These are phyloP conservation scores for Ceratopteris richardii DNA, from an alignment of 75 land plant genomes.

Conservation along the genomic window DNA sequence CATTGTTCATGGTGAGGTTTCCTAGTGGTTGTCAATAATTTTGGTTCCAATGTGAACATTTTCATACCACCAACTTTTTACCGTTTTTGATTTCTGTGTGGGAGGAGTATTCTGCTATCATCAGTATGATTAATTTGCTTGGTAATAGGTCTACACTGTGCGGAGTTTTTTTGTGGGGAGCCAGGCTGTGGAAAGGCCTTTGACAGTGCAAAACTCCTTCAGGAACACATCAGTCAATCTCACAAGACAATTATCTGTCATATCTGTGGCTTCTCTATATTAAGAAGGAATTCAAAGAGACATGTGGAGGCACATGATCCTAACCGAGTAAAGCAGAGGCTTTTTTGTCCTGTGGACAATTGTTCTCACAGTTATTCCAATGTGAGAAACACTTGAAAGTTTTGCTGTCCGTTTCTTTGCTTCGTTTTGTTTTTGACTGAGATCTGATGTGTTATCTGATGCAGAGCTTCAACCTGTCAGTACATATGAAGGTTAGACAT, in stretches of 20 bases:
- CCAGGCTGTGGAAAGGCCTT: conserved; percentile 59
- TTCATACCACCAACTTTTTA: too few relatives aligned
- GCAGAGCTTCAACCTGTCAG: conserved; percentile 68
- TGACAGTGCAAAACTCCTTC: conserved; percentile 34
- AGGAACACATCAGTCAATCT: conserved; percentile 31
- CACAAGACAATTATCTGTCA: conserved; percentile 50
- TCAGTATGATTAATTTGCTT: background rate
- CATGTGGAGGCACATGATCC: conserved; percentile 44
- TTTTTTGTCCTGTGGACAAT: conserved; percentile 39
- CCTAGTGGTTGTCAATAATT: too few relatives aligned
- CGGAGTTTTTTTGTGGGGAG: conserved; percentile 44
- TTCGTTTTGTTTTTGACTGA: background rate
- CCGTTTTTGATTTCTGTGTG: too few relatives aligned
- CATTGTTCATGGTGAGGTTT: conserved; percentile 58
- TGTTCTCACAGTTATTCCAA: conserved; percentile 43
- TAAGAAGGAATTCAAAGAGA: conserved; percentile 51
- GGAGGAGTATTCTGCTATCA: too few relatives aligned
- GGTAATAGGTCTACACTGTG: conserved; percentile 33
- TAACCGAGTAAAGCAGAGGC: conserved; percentile 13
- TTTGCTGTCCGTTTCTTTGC: background rate
- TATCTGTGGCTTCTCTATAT: conserved; percentile 52
- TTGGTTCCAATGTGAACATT: too few relatives aligned
- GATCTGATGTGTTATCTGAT: background rate
- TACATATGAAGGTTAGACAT: conserved; percentile 62
- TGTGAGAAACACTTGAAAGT: conserved; percentile 19